Evolutionary conservation across 768 basidiomycete species (phyloP).

Genomic region (Coprinellus micaceus): DNA sequence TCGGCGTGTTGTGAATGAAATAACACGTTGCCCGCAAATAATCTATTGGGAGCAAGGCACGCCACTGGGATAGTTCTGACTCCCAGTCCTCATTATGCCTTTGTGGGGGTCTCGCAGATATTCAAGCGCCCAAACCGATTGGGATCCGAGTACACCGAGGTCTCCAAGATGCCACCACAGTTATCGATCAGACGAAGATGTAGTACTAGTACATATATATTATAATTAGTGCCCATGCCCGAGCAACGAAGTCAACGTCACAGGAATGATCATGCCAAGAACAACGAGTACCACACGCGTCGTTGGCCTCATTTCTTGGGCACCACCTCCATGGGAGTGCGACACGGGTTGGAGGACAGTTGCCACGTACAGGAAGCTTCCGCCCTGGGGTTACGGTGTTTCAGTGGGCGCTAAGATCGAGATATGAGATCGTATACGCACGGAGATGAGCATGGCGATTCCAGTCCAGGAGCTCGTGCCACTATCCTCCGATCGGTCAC

Average conservation of each 20-base stretch:
- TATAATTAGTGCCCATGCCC: conserved; percentile 55
- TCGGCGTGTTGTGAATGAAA: no score
- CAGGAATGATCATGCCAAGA: conserved; percentile 69
- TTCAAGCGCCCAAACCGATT: no score
- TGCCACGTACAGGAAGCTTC: conserved; percentile 92
- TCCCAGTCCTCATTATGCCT: no score
- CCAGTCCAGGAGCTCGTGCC: conserved; percentile 58
- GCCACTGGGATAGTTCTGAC: no score
- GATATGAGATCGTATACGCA: conserved; percentile 34
- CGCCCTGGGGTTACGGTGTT: conserved; percentile 53
- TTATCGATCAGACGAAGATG: no score
- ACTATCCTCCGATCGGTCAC: no score
- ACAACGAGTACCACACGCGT: conserved; percentile 52
- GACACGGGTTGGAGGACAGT: conserved; percentile 82
- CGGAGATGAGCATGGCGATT: conserved; percentile 78
- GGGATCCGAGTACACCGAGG: no score
- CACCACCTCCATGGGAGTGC: conserved; percentile 27
- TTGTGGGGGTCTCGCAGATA: no score
- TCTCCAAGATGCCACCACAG: no score
- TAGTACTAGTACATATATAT: no score
- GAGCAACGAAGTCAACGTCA: conserved; percentile 53
- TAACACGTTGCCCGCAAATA: no score
- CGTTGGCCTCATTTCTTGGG: conserved; percentile 31
- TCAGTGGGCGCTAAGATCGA: background rate
- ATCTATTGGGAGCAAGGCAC: no score